These are phyloP conservation scores for Lycium ferocissimum DNA, from an alignment of 257 asterid species.

Conservation along the genomic window DNA sequence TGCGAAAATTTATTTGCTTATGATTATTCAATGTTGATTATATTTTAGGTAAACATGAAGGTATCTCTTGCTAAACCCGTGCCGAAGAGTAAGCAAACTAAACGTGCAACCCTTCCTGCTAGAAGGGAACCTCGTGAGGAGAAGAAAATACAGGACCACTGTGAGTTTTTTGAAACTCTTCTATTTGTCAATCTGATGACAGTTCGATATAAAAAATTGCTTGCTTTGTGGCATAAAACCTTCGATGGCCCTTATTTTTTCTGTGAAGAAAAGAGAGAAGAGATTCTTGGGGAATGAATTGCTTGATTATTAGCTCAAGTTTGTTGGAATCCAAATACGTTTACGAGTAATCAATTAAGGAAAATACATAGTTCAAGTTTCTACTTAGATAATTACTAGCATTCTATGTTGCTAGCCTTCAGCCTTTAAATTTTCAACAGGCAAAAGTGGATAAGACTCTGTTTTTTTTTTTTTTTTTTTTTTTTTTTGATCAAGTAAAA, in stretches of 20 bases:
- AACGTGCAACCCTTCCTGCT: slow-evolving; percentile 39
- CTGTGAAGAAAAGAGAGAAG: background rate
- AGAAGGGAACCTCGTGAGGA: slow-evolving; percentile 43
- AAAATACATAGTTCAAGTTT: background rate
- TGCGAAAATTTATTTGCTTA: slow-evolving; percentile 27
- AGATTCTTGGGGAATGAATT: slow-evolving; percentile 22
- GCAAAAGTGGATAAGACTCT: background rate
- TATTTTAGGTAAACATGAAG: slow-evolving; percentile 55
- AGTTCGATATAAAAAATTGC: background rate
- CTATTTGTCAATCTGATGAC: slow-evolving; percentile 8
- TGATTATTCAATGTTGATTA: slow-evolving; percentile 33
- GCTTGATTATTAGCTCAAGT: slow-evolving; percentile 15
- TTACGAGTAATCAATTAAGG: background rate
- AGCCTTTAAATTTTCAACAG: background rate
- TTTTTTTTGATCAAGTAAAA: too few relatives aligned
- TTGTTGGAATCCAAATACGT: background rate
- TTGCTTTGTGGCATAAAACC: background rate
- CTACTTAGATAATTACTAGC: background rate
- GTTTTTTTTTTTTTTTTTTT: too few relatives aligned
- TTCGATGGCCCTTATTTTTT: background rate
- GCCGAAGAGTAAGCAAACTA: slow-evolving; percentile 47
- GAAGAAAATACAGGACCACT: slow-evolving; percentile 39
- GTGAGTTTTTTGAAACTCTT: slow-evolving; percentile 46
- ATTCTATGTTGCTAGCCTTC: background rate
- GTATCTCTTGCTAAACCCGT: slow-evolving; percentile 69